phyloP scores from a whole-genome alignment of 2,329 filamentous ascomycete genomes.

The Hypoxylon sp. region DNA sequence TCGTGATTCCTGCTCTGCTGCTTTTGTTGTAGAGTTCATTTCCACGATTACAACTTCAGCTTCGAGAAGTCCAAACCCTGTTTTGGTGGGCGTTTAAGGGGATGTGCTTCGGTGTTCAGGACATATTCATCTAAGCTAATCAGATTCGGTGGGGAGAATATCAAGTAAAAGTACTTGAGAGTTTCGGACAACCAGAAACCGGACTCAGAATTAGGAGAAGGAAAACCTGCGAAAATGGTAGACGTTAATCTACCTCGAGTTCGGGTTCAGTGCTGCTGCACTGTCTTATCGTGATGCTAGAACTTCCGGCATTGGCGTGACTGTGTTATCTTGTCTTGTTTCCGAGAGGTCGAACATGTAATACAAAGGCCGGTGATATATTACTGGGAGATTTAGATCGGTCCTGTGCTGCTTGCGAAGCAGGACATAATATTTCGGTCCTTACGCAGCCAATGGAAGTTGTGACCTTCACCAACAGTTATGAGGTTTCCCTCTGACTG shows the following conservation, averaged over 20 bases:
- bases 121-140: constrained; percentile 77
- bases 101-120: constrained; percentile 67
- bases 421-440: neutral
- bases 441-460: neutral
- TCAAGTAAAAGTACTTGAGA: constrained; percentile 81
- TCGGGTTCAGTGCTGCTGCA: neutral
- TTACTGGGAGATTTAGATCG: neutral
- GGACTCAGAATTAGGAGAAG: too few relatives aligned
- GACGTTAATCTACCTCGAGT: neutral
- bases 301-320: constrained; percentile 3
- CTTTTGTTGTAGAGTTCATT: neutral
- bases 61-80: neutral
- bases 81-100: constrained; percentile 46
- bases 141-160: constrained; percentile 73
- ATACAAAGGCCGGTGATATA: too few relatives aligned
- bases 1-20: neutral
- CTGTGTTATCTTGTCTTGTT: neutral
- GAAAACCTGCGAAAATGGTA: neutral
- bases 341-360: neutral
- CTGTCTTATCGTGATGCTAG: neutral
- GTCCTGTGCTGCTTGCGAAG: neutral
- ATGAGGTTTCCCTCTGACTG: neutral
- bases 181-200: constrained; percentile 77
- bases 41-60: neutral
- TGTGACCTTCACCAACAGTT: neutral